Evolutionary conservation across 176 grass and related monocot species (phyloP).

Genomic region (Avena sativa): DNA sequence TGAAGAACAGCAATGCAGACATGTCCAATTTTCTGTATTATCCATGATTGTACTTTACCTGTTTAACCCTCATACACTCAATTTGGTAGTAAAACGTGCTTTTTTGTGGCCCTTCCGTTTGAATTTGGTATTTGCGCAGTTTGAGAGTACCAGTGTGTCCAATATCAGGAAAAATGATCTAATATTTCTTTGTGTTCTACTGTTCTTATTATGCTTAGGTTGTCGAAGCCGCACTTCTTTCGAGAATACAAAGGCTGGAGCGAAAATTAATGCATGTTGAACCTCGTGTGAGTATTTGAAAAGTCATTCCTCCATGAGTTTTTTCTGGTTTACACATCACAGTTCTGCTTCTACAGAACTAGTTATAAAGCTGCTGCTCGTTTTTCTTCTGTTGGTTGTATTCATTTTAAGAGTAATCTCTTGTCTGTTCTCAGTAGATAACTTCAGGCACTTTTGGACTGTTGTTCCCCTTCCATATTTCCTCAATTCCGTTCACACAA

Average conservation of each 20-base stretch:
- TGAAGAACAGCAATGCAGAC: conserved; percentile 8
- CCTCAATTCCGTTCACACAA: conserved; percentile 10
- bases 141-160: not conserved
- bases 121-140: conserved; percentile 1
- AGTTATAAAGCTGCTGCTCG: not conserved
- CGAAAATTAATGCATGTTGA: conserved; percentile 86
- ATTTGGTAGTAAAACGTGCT: not conserved
- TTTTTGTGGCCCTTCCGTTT: conserved; percentile 19
- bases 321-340: conserved; percentile 24
- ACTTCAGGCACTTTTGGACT: not conserved
- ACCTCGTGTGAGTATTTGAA: conserved; percentile 83
- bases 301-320: conserved; percentile 19
- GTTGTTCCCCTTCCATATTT: conserved; percentile 11
- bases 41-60: not conserved
- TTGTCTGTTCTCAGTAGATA: conserved; percentile 1
- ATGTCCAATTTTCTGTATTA: conserved; percentile 30
- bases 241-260: conserved; percentile 90
- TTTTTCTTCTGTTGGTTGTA: not conserved
- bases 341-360: conserved; percentile 18
- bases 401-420: conserved; percentile 8
- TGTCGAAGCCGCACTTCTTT: conserved; percentile 95
- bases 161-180: conserved; percentile 15
- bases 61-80: conserved; percentile 2
- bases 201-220: conserved; percentile 53
- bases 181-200: conserved; percentile 28